Percentiles rank a stretch among this genome's conserved stretches.
Conservation (phyloP, 768 basidiomycete species). For the Boletus patriciae region DNA sequence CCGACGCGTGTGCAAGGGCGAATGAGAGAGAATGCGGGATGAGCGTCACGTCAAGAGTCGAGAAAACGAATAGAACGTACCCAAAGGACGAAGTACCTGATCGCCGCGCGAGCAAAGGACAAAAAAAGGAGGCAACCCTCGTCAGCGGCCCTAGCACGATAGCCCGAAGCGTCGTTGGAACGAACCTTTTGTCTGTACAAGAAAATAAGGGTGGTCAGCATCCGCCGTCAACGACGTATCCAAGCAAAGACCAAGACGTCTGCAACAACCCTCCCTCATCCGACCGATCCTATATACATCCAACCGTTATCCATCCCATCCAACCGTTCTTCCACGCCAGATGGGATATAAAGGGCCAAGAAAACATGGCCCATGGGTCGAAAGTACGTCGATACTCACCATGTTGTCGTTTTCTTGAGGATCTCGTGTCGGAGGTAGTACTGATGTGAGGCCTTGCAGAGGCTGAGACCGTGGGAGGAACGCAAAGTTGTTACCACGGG, state of each 20-base stretch:
- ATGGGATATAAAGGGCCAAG: not conserved
- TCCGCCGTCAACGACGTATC: not conserved
- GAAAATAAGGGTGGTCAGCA: slow-evolving; percentile 24
- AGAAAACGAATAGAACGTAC: slow-evolving; percentile 46
- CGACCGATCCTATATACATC: slow-evolving; percentile 19
- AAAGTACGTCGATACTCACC: slow-evolving; percentile 41
- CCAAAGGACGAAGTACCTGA: slow-evolving; percentile 95
- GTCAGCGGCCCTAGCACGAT: slow-evolving; percentile 13
- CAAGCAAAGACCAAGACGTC: not conserved
- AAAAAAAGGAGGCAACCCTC: not conserved
- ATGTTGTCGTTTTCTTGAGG: slow-evolving; percentile 43
- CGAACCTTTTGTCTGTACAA: slow-evolving; percentile 81
- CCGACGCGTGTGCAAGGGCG: not conserved
- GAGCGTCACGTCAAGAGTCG: not conserved
- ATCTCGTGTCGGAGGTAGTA: slow-evolving; percentile 23
- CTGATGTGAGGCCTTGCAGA: slow-evolving; percentile 1
- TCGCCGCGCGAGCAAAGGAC: slow-evolving; percentile 9
- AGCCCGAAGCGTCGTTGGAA: not conserved
- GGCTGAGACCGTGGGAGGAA: slow-evolving; percentile 27
- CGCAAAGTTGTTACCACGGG: slow-evolving; percentile 1
- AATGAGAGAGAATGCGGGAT: not conserved
- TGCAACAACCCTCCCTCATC: slow-evolving; percentile 34
- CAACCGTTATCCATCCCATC: slow-evolving; percentile 20
- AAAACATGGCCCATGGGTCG: slow-evolving; percentile 9
- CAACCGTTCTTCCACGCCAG: slow-evolving; percentile 16